Percentiles rank a stretch among this genome's conserved stretches.
These are phyloP conservation scores for Casuarina equisetifolia DNA, from an alignment of 306 rosid species.

Conservation along the genomic window DNA sequence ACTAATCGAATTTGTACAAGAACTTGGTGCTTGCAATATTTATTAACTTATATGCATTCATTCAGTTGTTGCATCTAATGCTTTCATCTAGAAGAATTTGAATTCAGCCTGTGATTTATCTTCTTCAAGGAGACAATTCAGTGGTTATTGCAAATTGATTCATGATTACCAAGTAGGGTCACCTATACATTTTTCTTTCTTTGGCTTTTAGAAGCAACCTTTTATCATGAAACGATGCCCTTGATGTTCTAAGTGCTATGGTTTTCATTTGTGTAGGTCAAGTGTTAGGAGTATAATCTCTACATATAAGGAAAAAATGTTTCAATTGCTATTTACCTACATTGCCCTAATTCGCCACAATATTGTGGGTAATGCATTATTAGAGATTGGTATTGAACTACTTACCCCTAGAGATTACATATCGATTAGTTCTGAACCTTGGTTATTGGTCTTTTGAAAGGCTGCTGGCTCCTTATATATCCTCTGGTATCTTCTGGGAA, in stretches of 20 bases:
- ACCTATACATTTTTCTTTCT: neutral
- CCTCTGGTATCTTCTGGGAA: constrained; percentile 77
- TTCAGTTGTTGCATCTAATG: neutral
- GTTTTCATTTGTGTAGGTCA: neutral
- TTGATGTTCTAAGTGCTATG: neutral
- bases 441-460: constrained; percentile 41
- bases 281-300: neutral
- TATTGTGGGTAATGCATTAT: neutral
- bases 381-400: neutral
- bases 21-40: neutral
- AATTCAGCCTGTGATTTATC: neutral
- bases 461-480: constrained; percentile 74
- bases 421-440: constrained; percentile 19
- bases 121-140: neutral
- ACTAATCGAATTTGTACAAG: neutral
- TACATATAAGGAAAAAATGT: neutral
- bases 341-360: neutral
- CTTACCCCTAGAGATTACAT: constrained; percentile 5
- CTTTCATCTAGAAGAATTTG: neutral
- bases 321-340: neutral
- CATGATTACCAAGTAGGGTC: neutral
- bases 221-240: neutral
- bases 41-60: neutral
- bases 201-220: neutral
- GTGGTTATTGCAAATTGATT: neutral